Percentiles rank a stretch among this genome's conserved stretches.
phyloP scores from a whole-genome alignment of 768 basidiomycete species.

The Phanerochaete sordida region DNA sequence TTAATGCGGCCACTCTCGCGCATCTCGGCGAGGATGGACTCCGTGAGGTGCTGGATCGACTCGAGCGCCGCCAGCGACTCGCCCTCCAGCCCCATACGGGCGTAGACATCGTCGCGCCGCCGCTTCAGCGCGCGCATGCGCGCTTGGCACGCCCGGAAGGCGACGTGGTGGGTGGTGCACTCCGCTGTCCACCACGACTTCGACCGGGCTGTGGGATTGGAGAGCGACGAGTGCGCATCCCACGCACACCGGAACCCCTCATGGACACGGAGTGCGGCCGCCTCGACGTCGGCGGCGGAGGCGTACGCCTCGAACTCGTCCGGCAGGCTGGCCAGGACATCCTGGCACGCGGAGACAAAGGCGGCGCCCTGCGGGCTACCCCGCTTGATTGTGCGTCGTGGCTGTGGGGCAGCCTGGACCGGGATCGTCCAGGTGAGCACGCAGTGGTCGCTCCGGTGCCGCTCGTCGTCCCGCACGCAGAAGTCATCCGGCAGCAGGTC shows the following conservation, averaged over 20 bases:
- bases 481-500: background rate
- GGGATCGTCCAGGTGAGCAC: background rate
- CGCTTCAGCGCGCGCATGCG: background rate
- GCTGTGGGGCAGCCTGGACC: background rate
- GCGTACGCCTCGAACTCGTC: background rate
- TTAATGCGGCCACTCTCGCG: background rate
- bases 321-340: background rate
- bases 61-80: background rate
- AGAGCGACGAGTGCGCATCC: background rate
- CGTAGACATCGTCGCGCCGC: background rate
- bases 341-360: background rate
- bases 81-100: background rate
- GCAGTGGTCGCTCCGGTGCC: background rate
- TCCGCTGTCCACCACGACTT: constrained; percentile 5
- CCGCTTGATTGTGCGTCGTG: background rate
- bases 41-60: background rate
- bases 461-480: background rate
- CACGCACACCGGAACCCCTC: background rate
- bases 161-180: background rate
- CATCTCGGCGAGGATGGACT: background rate
- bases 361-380: background rate
- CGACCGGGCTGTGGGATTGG: background rate
- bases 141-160: background rate
- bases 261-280: background rate
- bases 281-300: background rate